Base-by-base conservation (phyloP, 2,329 filamentous ascomycete species). In the Colletotrichum magnum region DNA sequence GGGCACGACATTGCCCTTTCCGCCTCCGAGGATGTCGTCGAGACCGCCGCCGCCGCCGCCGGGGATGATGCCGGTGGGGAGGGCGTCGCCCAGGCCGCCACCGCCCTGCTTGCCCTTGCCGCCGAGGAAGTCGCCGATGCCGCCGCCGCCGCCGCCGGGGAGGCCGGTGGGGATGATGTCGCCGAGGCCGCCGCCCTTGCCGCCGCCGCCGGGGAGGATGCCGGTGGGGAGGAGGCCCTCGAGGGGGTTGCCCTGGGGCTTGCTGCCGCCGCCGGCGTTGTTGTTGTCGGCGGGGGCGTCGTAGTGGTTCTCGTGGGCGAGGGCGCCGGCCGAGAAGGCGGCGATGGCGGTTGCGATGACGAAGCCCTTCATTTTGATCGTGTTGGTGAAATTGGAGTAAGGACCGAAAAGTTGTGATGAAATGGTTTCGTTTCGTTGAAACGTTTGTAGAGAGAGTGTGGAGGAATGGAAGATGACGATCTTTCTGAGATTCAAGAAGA, bases 311-410 rank as follows among this genome's bases (percentile, higher is more conserved):
- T n/a, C 24, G 21, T 18, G 54, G 9, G 56, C 62, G 0, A 60
- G 24, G n/a, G 36, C 24, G 15, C 62, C 15, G 3, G 54, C 54
- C 24, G 45, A 64, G 62, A 64, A 59, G 45, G 24, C 62, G 6
- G 57, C 41, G 6, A 59, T 24, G 36, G 45, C 24, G 15, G 47
- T 64, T 24, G 32, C 36, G 62, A 64, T 18, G 9, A 64, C 16
- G 26, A 24, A 51, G n/a, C 45, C 56, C 62, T 60, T 64, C 62
- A 64, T 64, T 32, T 60, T 64, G 16, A 24, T 24, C 3, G 21
- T 24, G 21, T 24, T 24, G 21, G 21, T 24, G 32, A 36, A 36
- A 36, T 2, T 7, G 7, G 6, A 10, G 32, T 36, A 36, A 36
- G 7, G 32, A 36, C 32, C 9, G 32, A 36, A 52, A 21, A 36